Evolutionary conservation across 306 rosid genomes (phyloP), one percentile per base, ranked within the genome.

Genomic region (Boehmeria nivea): DNA sequence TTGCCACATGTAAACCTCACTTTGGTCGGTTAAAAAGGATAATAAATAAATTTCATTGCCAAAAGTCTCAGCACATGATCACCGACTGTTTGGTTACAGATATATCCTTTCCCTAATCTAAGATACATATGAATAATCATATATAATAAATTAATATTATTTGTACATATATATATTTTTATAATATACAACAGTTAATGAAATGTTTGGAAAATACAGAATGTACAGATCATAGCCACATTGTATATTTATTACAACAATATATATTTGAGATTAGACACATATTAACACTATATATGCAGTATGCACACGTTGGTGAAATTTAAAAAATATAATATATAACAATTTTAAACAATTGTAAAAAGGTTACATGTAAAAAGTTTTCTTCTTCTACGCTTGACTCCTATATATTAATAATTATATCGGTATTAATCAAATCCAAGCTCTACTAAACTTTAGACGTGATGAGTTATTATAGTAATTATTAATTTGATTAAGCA

Each of bases 1-100:
- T 21, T 51, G 59, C 66, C 70, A 50, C 42, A 54, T 56, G 65
- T 63, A 12, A 14, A 50, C 48, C 43, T 12, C 49, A 21, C 10
- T 33, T 38, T 54, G 68, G 63, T 68, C 58, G 59, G 68, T 61
- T 56, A 21, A 46, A 45, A 52, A 22, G 54, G 8, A 49, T 49
- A 50, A 20, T 14, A 12, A 24, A 50, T 11, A 19, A 49, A 50
- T 22, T 20, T 6, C 34, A 22, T 25, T 22, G 34, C 10, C 34
- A 23, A 50, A 40, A 25, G 16, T 25, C 17, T 2, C 9, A 13
- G 19, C 54, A 50, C 54, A 12, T 50, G 54, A 23, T 2, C 7
- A 50, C 54, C 54, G 36, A 15, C 36, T 13, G 54, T 50, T 23
- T 50, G 54, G 54, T n/a, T 15, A 25, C 54, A 50, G 16, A 2